Evolutionary conservation across 2,329 filamentous ascomycete species (phyloP).

Genomic region (Metarhizium anisopliae): DNA sequence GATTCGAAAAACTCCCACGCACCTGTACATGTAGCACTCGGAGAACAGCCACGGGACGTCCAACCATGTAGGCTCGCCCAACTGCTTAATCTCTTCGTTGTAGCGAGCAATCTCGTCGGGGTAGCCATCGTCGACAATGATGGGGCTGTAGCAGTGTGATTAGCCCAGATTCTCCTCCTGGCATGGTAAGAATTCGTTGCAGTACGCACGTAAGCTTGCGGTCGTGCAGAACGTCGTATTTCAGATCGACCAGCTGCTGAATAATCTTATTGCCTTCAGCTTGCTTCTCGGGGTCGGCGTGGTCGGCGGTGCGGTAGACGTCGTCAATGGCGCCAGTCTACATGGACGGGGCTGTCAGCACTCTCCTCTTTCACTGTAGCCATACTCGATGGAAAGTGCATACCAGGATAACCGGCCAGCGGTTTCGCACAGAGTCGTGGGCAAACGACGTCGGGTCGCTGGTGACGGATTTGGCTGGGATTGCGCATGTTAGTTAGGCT

Average conservation of each 20-base stretch:
- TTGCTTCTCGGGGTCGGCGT: constrained; percentile 52
- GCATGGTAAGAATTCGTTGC: not conserved
- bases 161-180: not conserved
- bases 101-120: constrained; percentile 74
- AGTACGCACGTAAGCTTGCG: constrained; percentile 59
- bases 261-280: constrained; percentile 83
- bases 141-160: constrained; percentile 40
- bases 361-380: not conserved
- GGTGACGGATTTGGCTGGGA: constrained; percentile 66
- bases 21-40: constrained; percentile 92
- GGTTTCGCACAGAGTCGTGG: constrained; percentile 70
- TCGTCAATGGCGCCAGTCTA: constrained; percentile 92
- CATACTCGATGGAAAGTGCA: constrained; percentile 17
- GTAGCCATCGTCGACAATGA: constrained; percentile 68
- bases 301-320: constrained; percentile 62
- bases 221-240: constrained; percentile 93
- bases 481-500: constrained; percentile 4
- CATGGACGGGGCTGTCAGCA: not conserved
- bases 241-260: constrained; percentile 68
- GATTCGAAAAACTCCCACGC: constrained; percentile 8
- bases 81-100: constrained; percentile 72
- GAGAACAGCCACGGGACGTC: constrained; percentile 79
- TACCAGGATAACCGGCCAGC: constrained; percentile 92
- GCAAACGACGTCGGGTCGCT: constrained; percentile 81
- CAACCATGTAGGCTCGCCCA: constrained; percentile 73